A percentile compares a stretch with the other conserved stretches of the same genome.
Conservation (phyloP, 2,329 filamentous ascomycete species). For the Pseudocercospora crystallina region DNA sequence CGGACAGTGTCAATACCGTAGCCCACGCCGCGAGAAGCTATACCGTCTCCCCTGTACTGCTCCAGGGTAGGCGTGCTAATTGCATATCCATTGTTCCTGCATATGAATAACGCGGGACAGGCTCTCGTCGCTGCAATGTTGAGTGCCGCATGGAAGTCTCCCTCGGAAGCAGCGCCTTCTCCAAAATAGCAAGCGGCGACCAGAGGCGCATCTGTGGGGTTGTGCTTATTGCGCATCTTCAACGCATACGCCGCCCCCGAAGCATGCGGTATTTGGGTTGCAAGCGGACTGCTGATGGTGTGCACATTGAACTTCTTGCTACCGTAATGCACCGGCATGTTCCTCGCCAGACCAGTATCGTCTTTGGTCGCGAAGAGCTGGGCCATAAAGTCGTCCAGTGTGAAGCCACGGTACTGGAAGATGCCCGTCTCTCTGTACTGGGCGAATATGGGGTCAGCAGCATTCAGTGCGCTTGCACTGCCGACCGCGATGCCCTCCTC, state of each 20-base stretch:
- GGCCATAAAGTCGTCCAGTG: slow-evolving; percentile 86
- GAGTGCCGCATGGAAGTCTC: slow-evolving; percentile 86
- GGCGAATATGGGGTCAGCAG: slow-evolving; percentile 85
- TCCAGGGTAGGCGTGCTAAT: slow-evolving; percentile 88
- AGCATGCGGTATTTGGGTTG: slow-evolving; percentile 86
- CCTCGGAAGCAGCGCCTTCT: slow-evolving; percentile 85
- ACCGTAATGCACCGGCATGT: slow-evolving; percentile 98
- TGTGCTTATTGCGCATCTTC: slow-evolving; percentile 73
- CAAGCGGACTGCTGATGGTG: slow-evolving; percentile 80
- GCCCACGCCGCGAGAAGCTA: slow-evolving; percentile 79
- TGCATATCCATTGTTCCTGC: slow-evolving; percentile 89
- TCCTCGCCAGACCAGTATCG: slow-evolving; percentile 78
- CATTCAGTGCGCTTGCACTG: slow-evolving; percentile 77
- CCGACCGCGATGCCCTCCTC: slow-evolving; percentile 94
- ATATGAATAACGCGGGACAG: slow-evolving; percentile 87
- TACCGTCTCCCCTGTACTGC: slow-evolving; percentile 88
- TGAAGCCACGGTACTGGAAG: slow-evolving; percentile 85
- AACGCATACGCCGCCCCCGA: slow-evolving; percentile 83
- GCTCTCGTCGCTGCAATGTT: slow-evolving; percentile 87
- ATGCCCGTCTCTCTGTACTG: slow-evolving; percentile 95
- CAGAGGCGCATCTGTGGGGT: slow-evolving; percentile 65
- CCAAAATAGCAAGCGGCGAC: slow-evolving; percentile 85
- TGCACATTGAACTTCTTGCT: slow-evolving; percentile 82
- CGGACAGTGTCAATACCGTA: slow-evolving; percentile 94
- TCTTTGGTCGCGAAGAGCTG: slow-evolving; percentile 87